Conservation (phyloP, 805 yeast genomes). For the Sugiyamaella valdiviana region DNA sequence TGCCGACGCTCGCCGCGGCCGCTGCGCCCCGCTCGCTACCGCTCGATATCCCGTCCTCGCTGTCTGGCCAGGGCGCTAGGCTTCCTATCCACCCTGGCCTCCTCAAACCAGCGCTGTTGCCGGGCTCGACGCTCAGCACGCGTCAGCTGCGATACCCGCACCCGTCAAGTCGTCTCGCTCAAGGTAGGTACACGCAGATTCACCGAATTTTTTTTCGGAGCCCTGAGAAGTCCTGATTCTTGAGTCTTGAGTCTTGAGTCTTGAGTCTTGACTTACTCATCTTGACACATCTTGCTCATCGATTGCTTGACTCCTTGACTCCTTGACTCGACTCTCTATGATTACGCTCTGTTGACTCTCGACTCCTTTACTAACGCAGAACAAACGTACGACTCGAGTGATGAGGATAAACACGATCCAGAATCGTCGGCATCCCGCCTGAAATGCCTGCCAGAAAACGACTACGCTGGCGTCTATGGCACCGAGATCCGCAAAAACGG, state of each 20-base stretch:
- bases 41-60: background rate
- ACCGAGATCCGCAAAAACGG: slow-evolving; percentile 22
- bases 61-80: background rate
- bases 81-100: background rate
- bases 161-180: background rate
- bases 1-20: too few species aligned
- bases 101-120: background rate
- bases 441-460: background rate
- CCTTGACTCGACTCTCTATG: too few species aligned
- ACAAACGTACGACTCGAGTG: background rate
- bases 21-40: background rate
- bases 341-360: too few species aligned
- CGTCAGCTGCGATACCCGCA: background rate
- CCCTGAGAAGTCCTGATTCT: too few species aligned
- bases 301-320: too few species aligned
- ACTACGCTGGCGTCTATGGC: background rate
- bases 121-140: slow-evolving; percentile 3
- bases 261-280: too few species aligned
- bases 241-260: too few species aligned
- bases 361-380: background rate
- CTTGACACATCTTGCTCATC: too few species aligned
- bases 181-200: background rate
- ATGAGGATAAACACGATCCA: background rate
- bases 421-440: too few species aligned
- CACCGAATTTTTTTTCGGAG: too few species aligned